Conservation (phyloP, 257 asterid species). For the Parsonsia alboflavescens region DNA sequence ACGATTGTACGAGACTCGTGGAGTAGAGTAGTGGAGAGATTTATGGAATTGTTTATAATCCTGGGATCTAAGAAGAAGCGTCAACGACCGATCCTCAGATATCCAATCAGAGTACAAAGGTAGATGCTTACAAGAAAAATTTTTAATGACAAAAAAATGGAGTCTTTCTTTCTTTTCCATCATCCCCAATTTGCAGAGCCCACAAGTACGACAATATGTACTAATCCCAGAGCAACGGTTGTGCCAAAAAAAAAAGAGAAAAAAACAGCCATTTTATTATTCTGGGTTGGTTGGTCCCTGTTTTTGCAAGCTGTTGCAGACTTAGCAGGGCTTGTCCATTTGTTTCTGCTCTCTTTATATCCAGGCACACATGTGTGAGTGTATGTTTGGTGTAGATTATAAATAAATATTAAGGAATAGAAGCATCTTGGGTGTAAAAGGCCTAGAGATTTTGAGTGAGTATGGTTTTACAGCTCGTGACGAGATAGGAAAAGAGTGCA, state of each 20-base stretch:
- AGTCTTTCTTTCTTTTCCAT: not conserved
- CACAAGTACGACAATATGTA: constrained; percentile 21
- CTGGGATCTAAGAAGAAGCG: not conserved
- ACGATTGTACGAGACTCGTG: not conserved
- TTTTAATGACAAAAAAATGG: not conserved
- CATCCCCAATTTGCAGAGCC: not conserved
- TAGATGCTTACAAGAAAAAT: constrained; percentile 3
- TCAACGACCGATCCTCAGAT: not conserved
- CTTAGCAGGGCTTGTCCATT: constrained; percentile 23
- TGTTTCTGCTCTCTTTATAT: not conserved
- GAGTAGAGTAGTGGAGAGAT: not conserved
- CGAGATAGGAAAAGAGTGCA: constrained; percentile 33
- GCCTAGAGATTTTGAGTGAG: constrained; percentile 13
- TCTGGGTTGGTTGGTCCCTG: constrained; percentile 39
- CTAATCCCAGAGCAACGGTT: constrained; percentile 13
- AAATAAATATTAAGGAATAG: not conserved
- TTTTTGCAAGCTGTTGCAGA: constrained; percentile 40
- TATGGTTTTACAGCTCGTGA: constrained; percentile 53
- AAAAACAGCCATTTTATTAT: not conserved
- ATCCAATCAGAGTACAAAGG: not conserved
- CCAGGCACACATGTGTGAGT: not conserved
- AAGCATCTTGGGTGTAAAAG: not conserved
- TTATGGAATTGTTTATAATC: not conserved
- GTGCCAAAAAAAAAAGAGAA: no score
- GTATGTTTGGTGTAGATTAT: not conserved